phyloP scores from a whole-genome alignment of 495 filamentous ascomycete species.

The Penicillium robsamsonii region DNA sequence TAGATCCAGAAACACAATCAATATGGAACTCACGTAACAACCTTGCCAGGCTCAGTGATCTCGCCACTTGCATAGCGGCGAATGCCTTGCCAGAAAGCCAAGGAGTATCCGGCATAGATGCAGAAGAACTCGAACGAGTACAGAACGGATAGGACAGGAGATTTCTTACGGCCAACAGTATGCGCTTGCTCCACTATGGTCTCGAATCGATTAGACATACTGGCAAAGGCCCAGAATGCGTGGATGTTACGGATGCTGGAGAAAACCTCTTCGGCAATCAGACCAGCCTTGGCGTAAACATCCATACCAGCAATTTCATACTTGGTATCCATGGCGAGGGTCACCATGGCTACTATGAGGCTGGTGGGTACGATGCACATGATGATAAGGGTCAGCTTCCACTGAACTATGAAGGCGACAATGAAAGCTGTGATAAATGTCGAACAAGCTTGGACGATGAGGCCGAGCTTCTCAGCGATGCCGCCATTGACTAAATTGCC shows the following conservation, averaged over 20 bases:
- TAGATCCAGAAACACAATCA: neutral
- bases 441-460: slow-evolving; percentile 24
- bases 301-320: neutral
- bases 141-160: slow-evolving; percentile 1
- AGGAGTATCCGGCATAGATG: slow-evolving; percentile 17
- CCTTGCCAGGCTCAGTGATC: slow-evolving; percentile 73
- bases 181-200: neutral
- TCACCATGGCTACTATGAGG: slow-evolving; percentile 34
- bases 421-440: slow-evolving; percentile 35
- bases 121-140: slow-evolving; percentile 14
- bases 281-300: slow-evolving; percentile 12
- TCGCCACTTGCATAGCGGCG: slow-evolving; percentile 67
- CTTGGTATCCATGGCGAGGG: slow-evolving; percentile 36
- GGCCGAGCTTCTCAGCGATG: slow-evolving; percentile 32
- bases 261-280: slow-evolving; percentile 21
- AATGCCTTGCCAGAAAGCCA: slow-evolving; percentile 28
- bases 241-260: slow-evolving; percentile 9
- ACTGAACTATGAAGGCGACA: slow-evolving; percentile 29
- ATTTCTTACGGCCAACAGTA: slow-evolving; percentile 1
- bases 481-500: slow-evolving; percentile 33
- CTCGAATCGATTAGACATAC: slow-evolving; percentile 4
- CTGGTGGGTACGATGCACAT: slow-evolving; percentile 13
- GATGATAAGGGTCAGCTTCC: slow-evolving; percentile 32
- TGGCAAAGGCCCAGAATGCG: slow-evolving; percentile 16
- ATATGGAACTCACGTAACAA: slow-evolving; percentile 33